phyloP scores from a whole-genome alignment of 306 rosid species.

The Cicer bijugum region DNA sequence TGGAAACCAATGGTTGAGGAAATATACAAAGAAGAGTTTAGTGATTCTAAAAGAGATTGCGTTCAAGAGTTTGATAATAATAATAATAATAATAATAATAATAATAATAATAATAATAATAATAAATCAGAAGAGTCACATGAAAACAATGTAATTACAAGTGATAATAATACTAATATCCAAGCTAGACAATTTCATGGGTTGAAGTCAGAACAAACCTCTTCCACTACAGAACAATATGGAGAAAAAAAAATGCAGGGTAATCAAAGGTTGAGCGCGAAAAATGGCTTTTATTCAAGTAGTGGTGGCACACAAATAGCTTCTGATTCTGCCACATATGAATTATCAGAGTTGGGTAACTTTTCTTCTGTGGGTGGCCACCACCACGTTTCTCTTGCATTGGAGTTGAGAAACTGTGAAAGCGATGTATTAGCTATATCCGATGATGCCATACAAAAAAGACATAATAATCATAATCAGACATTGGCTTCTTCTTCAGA shows the following conservation, averaged over 20 bases:
- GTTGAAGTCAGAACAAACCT: constrained; percentile 37
- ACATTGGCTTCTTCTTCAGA: constrained; percentile 53
- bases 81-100: too few species aligned
- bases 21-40: constrained; percentile 93
- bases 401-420: constrained; percentile 83
- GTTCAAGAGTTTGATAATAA: constrained; percentile 39
- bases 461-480: constrained; percentile 42
- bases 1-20: constrained; percentile 99
- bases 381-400: constrained; percentile 66
- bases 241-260: constrained; percentile 40
- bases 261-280: constrained; percentile 49
- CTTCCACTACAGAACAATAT: constrained; percentile 1
- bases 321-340: constrained; percentile 51
- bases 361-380: constrained; percentile 54
- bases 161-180: constrained; percentile 20
- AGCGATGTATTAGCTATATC: constrained; percentile 56
- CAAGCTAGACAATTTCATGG: constrained; percentile 43
- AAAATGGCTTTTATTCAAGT: constrained; percentile 43
- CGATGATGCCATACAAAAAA: constrained; percentile 50
- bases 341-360: constrained; percentile 59
- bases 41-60: constrained; percentile 58
- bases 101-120: constrained; percentile 34
- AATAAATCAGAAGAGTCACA: constrained; percentile 52
- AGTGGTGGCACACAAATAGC: constrained; percentile 48
- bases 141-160: constrained; percentile 43